phyloP scores from a whole-genome alignment of 225 moss, liverwort and hornwort genomes.

The Anthoceros angustus region DNA sequence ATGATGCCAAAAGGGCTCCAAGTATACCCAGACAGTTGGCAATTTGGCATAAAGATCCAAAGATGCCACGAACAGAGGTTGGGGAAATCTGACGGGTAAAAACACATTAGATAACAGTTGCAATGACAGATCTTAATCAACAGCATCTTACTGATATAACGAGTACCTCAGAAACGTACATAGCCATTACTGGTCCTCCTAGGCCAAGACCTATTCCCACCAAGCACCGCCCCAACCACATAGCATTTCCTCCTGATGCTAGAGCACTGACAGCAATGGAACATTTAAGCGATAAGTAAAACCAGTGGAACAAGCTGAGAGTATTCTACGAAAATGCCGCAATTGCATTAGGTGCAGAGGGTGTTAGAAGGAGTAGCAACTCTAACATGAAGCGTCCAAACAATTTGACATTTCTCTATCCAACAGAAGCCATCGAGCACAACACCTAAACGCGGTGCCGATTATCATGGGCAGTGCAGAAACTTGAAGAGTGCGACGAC shows the following conservation, averaged over 20 bases:
- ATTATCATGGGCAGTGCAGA: conserved; percentile 62
- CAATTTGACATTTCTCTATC: no score
- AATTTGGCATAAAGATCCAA: conserved; percentile 62
- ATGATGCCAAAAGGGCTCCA: conserved; percentile 48
- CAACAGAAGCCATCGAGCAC: not conserved
- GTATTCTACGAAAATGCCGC: no score
- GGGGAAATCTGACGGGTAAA: conserved; percentile 54
- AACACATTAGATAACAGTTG: conserved; percentile 8
- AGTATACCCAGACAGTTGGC: conserved; percentile 71
- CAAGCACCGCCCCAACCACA: conserved; percentile 66
- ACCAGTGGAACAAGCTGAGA: not conserved
- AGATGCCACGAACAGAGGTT: conserved; percentile 61
- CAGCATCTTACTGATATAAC: not conserved
- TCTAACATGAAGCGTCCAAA: no score
- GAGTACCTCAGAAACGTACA: conserved; percentile 78
- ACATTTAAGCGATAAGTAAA: conserved; percentile 2
- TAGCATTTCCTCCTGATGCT: conserved; percentile 37
- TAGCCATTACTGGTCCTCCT: conserved; percentile 63
- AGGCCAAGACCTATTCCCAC: conserved; percentile 72
- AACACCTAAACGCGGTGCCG: conserved; percentile 56
- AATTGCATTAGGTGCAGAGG: no score
- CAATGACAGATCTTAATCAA: not conserved
- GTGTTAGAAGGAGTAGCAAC: no score
- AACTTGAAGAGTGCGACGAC: conserved; percentile 61
- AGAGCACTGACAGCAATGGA: conserved; percentile 30